These are phyloP conservation scores for Davidsoniella eucalypti DNA, from an alignment of 2,329 filamentous ascomycete species.

Conservation along the genomic window DNA sequence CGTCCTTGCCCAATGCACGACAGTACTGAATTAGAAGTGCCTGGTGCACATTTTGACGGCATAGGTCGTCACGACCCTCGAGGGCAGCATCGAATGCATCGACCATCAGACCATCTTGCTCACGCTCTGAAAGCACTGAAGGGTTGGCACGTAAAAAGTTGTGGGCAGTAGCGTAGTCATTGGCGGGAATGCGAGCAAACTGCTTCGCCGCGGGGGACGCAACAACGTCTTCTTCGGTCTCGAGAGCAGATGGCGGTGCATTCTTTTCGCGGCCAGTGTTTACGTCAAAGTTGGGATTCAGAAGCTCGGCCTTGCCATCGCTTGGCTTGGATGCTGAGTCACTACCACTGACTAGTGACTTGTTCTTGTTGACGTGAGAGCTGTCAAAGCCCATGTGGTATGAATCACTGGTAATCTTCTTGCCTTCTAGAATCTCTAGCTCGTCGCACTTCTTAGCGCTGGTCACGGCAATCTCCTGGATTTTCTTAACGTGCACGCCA, in stretches of 20 bases:
- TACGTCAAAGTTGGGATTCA: slow-evolving; percentile 41
- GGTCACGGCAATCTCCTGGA: slow-evolving; percentile 61
- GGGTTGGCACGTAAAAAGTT: slow-evolving; percentile 68
- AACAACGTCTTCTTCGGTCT: slow-evolving; percentile 56
- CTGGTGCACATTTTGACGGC: slow-evolving; percentile 82
- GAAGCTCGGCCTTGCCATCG: slow-evolving; percentile 10
- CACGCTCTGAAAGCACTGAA: slow-evolving; percentile 61
- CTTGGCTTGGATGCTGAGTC: slow-evolving; percentile 32
- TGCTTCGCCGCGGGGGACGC: slow-evolving; percentile 61
- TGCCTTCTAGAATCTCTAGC: slow-evolving; percentile 67
- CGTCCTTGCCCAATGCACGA: slow-evolving; percentile 71
- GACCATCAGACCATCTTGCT: slow-evolving; percentile 80
- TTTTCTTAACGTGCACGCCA: slow-evolving; percentile 57
- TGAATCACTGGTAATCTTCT: slow-evolving; percentile 86
- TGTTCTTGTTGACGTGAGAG: slow-evolving; percentile 57
- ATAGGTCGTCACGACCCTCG: slow-evolving; percentile 57
- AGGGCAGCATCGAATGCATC: slow-evolving; percentile 83
- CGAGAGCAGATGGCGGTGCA: slow-evolving; percentile 14
- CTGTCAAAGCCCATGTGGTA: slow-evolving; percentile 83
- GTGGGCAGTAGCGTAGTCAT: slow-evolving; percentile 57
- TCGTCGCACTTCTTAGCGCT: slow-evolving; percentile 57
- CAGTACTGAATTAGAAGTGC: slow-evolving; percentile 89
- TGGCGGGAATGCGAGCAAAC: slow-evolving; percentile 63
- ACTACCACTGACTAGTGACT: slow-evolving; percentile 20
- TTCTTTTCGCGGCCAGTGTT: slow-evolving; percentile 13